Base-by-base conservation (phyloP, 2,329 filamentous ascomycete genomes). In the Stenocarpella maydis region DNA sequence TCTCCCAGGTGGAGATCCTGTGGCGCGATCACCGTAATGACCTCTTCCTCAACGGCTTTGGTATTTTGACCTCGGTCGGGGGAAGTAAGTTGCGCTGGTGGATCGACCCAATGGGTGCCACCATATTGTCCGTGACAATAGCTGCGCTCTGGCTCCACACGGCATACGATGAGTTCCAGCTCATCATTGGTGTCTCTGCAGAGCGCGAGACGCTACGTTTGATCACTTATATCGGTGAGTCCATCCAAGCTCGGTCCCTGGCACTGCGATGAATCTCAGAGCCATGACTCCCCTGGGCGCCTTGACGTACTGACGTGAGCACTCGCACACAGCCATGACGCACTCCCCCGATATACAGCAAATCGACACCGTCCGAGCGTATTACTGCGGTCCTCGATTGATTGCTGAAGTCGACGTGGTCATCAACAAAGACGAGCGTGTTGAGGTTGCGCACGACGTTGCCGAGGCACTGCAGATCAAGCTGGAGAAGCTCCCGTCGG, bases 1-100 rank as follows among this genome's bases (percentile, higher is more conserved):
- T 98, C 83, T 94, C 90, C 70, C 95, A 98, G 80, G 90, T 98
- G 71, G 89, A 92, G 68, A 98, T 98, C 77, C 84, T 98, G 14
- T 98, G 94, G 94, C 92, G 97, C 79, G 95, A 98, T 77, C 95
- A 99, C 82, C 91, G 95, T 71, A 99, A 99, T 77, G 95, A 99
- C 77, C 85, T 99, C 15, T 86, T 97, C 75, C 93, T 99, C 85
- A 99, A 98, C 78, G 93, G 93, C 64, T 94, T 97, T 74, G 94
- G 92, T 88, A 90, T 98, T 71, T 81, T 98, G 67, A 98, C 95
- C 1, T 95, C 92, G 2, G 91, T 98, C 15, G 93, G 94, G 65
- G 95, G 95, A 37, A 90, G 90, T 73, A 97, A 97, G 83, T 84
- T 98, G 26, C 84, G 85, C 70, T 98, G 95, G 95, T 98, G 93